These are phyloP conservation scores for Cucumis sativus DNA, from an alignment of 306 rosid species.

Conservation along the genomic window DNA sequence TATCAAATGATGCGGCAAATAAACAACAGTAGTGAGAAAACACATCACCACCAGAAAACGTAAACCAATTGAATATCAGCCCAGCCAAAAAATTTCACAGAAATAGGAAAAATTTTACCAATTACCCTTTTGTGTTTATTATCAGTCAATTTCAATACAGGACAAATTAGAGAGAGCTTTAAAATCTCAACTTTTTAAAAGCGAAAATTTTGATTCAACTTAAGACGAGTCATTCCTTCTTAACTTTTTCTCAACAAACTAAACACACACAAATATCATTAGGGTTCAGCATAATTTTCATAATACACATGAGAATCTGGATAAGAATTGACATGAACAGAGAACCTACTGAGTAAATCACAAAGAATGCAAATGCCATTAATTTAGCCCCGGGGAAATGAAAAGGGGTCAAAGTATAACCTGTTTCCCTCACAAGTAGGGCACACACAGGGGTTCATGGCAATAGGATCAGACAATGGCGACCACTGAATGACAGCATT, in stretches of 20 bases:
- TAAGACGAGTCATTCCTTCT: background rate
- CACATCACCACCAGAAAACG: background rate
- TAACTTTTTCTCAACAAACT: background rate
- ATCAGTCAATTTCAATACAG: background rate
- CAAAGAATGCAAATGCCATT: background rate
- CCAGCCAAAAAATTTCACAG: background rate
- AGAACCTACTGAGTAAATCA: background rate
- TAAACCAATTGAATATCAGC: background rate
- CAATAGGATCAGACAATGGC: conserved; percentile 74
- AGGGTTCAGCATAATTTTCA: too few relatives aligned
- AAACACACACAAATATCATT: too few relatives aligned
- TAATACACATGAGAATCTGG: background rate
- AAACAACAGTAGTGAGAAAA: conserved; percentile 1
- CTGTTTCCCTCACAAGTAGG: conserved; percentile 94
- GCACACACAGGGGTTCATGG: conserved; percentile 86
- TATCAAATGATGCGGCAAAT: conserved; percentile 8
- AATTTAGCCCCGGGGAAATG: background rate
- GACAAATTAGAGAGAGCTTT: background rate
- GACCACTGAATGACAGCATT: conserved; percentile 71
- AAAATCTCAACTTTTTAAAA: background rate
- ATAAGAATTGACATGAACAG: background rate
- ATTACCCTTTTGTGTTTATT: background rate
- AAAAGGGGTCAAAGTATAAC: conserved; percentile 21
- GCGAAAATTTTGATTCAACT: background rate
- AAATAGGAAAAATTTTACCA: background rate